Conservation (phyloP, 805 yeast genomes). For the Spathaspora hagerdaliae region DNA sequence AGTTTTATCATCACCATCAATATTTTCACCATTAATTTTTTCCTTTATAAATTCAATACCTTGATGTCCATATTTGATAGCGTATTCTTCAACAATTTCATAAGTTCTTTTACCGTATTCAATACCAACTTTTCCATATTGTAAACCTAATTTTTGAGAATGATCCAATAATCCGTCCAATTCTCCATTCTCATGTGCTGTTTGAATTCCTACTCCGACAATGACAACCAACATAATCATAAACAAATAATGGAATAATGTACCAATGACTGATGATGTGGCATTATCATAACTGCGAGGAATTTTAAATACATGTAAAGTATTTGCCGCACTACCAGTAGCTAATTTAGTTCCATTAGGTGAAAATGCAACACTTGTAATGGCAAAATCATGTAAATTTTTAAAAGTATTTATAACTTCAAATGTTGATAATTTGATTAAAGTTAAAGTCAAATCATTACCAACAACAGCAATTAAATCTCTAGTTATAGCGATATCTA, state of each 20-base stretch:
- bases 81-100: slow-evolving; percentile 4
- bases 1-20: slow-evolving; percentile 18
- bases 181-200: slow-evolving; percentile 31
- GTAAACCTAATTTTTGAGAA: slow-evolving; percentile 17
- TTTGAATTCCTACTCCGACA: slow-evolving; percentile 31
- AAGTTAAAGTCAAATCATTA: slow-evolving; percentile 60
- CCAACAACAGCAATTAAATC: slow-evolving; percentile 55
- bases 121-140: slow-evolving; percentile 21
- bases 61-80: slow-evolving; percentile 4
- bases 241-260: slow-evolving; percentile 31
- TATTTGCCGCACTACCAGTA: slow-evolving; percentile 72
- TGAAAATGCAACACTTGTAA: slow-evolving; percentile 68
- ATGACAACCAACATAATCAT: slow-evolving; percentile 27
- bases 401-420: slow-evolving; percentile 46
- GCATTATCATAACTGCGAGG: slow-evolving; percentile 48
- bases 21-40: slow-evolving; percentile 20
- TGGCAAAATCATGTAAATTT: slow-evolving; percentile 72
- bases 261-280: slow-evolving; percentile 29
- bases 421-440: slow-evolving; percentile 53
- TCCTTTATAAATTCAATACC: slow-evolving; percentile 25
- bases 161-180: slow-evolving; percentile 20
- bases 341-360: slow-evolving; percentile 66
- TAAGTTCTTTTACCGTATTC: slow-evolving; percentile 8
- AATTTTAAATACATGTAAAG: slow-evolving; percentile 58
- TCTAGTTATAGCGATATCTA: slow-evolving; percentile 40